Percentiles rank a stretch among this genome's conserved stretches.
Conservation (phyloP, 2,329 filamentous ascomycete genomes). For the Lasiodiplodia sp. region DNA sequence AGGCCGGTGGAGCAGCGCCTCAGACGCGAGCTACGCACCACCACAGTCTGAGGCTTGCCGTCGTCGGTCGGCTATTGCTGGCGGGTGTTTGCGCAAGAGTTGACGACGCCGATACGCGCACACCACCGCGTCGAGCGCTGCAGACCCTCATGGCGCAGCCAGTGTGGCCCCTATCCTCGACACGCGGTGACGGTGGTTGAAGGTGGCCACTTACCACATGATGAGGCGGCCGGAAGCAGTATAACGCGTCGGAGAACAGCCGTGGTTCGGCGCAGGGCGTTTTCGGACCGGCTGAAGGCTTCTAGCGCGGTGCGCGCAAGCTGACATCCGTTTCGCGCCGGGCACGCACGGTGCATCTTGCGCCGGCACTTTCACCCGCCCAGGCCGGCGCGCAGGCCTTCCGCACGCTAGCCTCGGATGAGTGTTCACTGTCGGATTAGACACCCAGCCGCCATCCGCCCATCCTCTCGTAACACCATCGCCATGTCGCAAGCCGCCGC, state of each 20-base stretch:
- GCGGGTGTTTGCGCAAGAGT: background rate
- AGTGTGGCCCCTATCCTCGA: background rate
- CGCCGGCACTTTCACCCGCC: constrained; percentile 8
- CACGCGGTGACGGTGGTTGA: no score
- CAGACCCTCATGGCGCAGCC: background rate
- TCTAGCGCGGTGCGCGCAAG: background rate
- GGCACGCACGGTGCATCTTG: background rate
- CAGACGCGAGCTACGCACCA: constrained; percentile 1
- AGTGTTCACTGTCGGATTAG: background rate
- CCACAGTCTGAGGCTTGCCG: background rate
- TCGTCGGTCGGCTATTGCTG: background rate
- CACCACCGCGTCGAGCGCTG: background rate
- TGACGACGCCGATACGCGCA: background rate
- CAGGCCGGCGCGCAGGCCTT: background rate
- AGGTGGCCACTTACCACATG: no score
- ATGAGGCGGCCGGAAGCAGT: background rate
- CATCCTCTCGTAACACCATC: constrained; percentile 9
- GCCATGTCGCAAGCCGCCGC: background rate
- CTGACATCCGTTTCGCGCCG: constrained; percentile 11
- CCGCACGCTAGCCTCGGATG: background rate
- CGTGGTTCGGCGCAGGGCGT: background rate
- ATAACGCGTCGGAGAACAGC: background rate
- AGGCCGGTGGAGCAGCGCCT: constrained; percentile 2
- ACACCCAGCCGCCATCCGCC: background rate
- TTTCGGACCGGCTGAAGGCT: constrained; percentile 3